Conservation (phyloP, 306 rosid genomes). For the Psophocarpus tetragonolobus region DNA sequence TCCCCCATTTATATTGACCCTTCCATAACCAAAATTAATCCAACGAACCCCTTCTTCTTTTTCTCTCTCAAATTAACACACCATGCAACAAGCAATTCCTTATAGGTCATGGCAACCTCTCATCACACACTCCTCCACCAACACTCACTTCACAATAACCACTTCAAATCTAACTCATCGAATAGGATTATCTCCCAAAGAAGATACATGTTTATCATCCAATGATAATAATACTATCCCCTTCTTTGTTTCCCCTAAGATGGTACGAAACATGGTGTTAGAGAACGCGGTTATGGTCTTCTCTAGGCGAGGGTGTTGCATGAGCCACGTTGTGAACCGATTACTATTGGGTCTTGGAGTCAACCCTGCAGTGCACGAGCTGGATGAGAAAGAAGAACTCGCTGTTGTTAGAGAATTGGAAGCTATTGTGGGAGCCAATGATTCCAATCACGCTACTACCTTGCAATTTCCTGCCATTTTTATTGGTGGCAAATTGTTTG, state of each 20-base stretch:
- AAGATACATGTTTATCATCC: no score
- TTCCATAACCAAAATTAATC: neutral
- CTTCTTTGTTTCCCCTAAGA: neutral
- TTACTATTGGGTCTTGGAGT: slow-evolving; percentile 59
- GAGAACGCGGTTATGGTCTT: slow-evolving; percentile 62
- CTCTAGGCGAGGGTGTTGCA: slow-evolving; percentile 57
- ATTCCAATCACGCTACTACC: neutral
- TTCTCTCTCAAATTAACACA: neutral
- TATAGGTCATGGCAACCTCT: slow-evolving; percentile 58
- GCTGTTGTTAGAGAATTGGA: slow-evolving; percentile 39
- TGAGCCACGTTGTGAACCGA: slow-evolving; percentile 64
- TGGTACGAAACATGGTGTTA: slow-evolving; percentile 32
- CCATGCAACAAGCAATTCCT: slow-evolving; percentile 79
- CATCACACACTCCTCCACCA: neutral
- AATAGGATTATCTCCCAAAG: no score
- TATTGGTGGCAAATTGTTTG: slow-evolving; percentile 62
- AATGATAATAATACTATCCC: neutral
- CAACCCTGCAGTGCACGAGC: slow-evolving; percentile 54
- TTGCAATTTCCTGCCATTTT: slow-evolving; percentile 60
- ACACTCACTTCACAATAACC: slow-evolving; percentile 22
- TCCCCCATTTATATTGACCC: slow-evolving; percentile 24
- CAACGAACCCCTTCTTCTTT: neutral
- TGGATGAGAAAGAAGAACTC: slow-evolving; percentile 55
- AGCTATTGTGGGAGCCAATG: neutral
- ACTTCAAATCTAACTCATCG: no score